Base-by-base conservation (phyloP, 345 rosid genomes). In the Salix viminalis region DNA sequence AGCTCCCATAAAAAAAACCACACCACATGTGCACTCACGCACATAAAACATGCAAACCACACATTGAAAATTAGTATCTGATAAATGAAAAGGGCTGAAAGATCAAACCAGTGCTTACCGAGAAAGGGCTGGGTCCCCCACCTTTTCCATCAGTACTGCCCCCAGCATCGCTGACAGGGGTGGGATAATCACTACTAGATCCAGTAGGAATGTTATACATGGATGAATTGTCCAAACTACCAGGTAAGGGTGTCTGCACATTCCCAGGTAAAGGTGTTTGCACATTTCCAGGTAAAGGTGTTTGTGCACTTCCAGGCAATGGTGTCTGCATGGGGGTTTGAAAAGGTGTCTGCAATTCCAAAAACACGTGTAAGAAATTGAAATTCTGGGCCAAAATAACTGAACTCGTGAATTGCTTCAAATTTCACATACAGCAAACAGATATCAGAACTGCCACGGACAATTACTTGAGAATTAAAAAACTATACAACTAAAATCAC, bases 171-270 rank as follows among this genome's bases (percentile, higher is more conserved):
- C 87, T 91, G 5, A 76, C 84, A 39, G 97, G 97, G 77, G 99
- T 92, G 15, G 98, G 88, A 82, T 94, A 91, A 56, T 91, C 99
- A 76, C 92, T 75, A 71, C 44, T 90, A 44, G 87, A 69, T 75
- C 97, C 99, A 26, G 98, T 91, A 74, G 98, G 94, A 58, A 94
- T 90, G 82, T 96, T 94, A 85, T 92, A 92, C 90, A 88, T 81
- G 2, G 85, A 72, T 30, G 96, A 92, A 83, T 84, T 91, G 76
- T 96, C 99, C 56, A 85, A 86, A 80, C 85, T 89, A 28, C 93
- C 93, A 0, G 82, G 65, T 21, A 83, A 64, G 23, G 86, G 86
- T 1, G 86, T 80, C 74, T 58, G 82, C 23, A 41, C 78, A 74
- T 50, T 78, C 65, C 83, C 83, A 18, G 83, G 76, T 30, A 79